These are phyloP conservation scores for Backusella mclennaniae DNA, from an alignment of 192 early-diverging fungal species.

Conservation along the genomic window DNA sequence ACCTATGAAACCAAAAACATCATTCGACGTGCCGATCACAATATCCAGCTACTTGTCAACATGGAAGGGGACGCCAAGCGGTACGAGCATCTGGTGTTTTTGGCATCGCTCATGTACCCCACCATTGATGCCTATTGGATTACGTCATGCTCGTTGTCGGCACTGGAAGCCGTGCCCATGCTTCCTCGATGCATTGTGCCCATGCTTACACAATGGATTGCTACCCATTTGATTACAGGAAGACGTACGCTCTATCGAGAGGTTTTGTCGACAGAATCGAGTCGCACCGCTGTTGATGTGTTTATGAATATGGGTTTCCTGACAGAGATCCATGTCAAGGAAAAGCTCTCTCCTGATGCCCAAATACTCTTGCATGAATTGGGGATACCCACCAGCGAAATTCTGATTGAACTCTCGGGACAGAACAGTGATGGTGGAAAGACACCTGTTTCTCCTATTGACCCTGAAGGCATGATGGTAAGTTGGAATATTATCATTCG, in stretches of 20 bases:
- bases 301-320: conserved; percentile 37
- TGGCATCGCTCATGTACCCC: conserved; percentile 39
- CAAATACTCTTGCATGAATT: conserved; percentile 37
- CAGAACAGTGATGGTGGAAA: conserved; percentile 36
- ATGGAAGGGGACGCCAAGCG: conserved; percentile 4
- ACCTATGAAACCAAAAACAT: conserved; percentile 12
- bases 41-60: conserved; percentile 8
- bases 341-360: conserved; percentile 32
- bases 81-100: conserved; percentile 32
- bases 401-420: conserved; percentile 35
- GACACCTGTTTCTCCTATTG: conserved; percentile 31
- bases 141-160: conserved; percentile 39
- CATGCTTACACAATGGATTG: conserved; percentile 39
- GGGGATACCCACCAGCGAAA: conserved; percentile 29
- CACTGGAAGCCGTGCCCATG: conserved; percentile 34
- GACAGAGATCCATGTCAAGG: conserved; percentile 26
- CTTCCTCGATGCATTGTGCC: conserved; percentile 37
- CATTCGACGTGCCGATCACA: conserved; percentile 9
- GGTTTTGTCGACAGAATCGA: conserved; percentile 37
- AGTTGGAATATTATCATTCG: background rate
- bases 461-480: conserved; percentile 40
- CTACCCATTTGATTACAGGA: conserved; percentile 37
- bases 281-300: conserved; percentile 29
- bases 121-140: conserved; percentile 40
- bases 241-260: conserved; percentile 40